Evolutionary conservation across 1,139 yeast genomes (phyloP).

Genomic region (Eremothecium coryli): DNA sequence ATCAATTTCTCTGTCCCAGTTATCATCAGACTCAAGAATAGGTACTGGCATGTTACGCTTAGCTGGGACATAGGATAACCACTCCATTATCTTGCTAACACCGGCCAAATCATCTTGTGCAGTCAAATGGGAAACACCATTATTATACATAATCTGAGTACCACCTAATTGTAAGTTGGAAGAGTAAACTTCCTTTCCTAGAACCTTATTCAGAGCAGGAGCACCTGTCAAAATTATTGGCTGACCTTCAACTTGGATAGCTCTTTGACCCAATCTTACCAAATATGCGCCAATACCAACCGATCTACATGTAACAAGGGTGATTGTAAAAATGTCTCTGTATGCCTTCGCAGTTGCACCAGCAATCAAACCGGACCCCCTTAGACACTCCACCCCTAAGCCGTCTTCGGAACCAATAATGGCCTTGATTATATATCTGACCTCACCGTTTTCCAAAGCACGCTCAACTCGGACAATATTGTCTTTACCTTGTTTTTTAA

Average conservation of each 20-base stretch:
- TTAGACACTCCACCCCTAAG: slow-evolving; percentile 94
- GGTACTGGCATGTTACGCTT: slow-evolving; percentile 88
- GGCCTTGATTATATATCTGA: slow-evolving; percentile 69
- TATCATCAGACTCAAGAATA: slow-evolving; percentile 67
- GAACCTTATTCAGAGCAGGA: slow-evolving; percentile 91
- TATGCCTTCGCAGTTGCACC: slow-evolving; percentile 98
- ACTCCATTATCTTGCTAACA: slow-evolving; percentile 85
- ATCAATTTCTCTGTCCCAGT: slow-evolving; percentile 91
- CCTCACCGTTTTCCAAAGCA: slow-evolving; percentile 76
- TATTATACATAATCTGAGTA: slow-evolving; percentile 95
- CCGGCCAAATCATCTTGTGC: slow-evolving; percentile 95
- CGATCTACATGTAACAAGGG: slow-evolving; percentile 94
- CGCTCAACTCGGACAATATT: slow-evolving; percentile 67
- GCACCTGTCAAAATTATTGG: slow-evolving; percentile 98
- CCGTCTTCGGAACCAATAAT: slow-evolving; percentile 94
- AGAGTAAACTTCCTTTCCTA: slow-evolving; percentile 94
- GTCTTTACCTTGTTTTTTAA: slow-evolving; percentile 52
- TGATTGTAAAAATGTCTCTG: slow-evolving; percentile 91
- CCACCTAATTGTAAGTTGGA: slow-evolving; percentile 97
- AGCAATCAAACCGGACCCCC: slow-evolving; percentile 96
- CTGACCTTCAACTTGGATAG: slow-evolving; percentile 97
- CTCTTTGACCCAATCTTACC: slow-evolving; percentile 97
- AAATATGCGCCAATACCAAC: slow-evolving; percentile 99
- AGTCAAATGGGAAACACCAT: slow-evolving; percentile 96
- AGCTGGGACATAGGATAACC: slow-evolving; percentile 96